These are phyloP conservation scores for Mesostigma viride DNA, from an alignment of 139 green algal genomes.

Conservation along the genomic window DNA sequence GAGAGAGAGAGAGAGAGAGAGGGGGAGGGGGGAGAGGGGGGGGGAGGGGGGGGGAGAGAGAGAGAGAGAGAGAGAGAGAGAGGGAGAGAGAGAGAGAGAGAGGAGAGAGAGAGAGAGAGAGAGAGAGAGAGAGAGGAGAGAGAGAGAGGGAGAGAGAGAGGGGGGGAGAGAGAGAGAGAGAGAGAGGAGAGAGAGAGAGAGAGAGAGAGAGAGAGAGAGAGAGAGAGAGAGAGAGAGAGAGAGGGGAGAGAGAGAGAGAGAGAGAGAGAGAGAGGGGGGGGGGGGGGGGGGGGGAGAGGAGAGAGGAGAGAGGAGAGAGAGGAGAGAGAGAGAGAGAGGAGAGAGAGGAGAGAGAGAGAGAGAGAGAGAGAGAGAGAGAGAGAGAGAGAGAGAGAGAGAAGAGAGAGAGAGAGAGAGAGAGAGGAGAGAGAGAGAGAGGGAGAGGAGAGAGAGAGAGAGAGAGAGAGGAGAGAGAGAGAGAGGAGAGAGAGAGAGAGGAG, in stretches of 20 bases:
- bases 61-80: neutral
- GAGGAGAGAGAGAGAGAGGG: neutral
- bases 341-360: conserved; percentile 6
- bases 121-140: neutral
- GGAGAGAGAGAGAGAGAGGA: neutral
- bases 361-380: neutral
- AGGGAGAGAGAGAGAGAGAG: neutral
- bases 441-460: neutral
- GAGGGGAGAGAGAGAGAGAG: neutral
- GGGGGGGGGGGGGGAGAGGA: conserved; percentile 8
- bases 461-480: neutral
- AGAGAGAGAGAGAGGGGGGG: neutral
- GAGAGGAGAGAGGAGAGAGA: conserved; percentile 5
- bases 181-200: conserved; percentile 1
- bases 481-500: neutral
- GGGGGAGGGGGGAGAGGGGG: neutral
- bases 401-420: neutral
- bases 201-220: conserved; percentile 1
- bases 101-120: neutral
- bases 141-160: neutral
- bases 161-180: neutral
- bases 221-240: conserved; percentile 6
- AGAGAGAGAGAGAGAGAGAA: neutral
- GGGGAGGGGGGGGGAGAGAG: neutral
- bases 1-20: neutral